These are phyloP conservation scores for Betula pendula DNA, from an alignment of 306 rosid genomes.

Conservation along the genomic window DNA sequence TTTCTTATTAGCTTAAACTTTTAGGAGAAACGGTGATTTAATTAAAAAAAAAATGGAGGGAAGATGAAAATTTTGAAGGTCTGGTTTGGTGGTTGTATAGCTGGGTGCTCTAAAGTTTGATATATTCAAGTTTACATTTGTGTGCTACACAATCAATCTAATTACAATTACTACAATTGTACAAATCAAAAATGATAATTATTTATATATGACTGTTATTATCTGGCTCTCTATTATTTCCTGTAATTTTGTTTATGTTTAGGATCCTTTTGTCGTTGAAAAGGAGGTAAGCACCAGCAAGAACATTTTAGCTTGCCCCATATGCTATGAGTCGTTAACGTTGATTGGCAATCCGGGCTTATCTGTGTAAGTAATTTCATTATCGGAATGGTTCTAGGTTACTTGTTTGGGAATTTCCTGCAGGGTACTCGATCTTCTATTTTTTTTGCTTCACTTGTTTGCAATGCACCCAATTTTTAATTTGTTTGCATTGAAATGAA, in stretches of 20 bases:
- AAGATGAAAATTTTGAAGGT: background rate
- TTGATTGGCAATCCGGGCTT: conserved; percentile 38
- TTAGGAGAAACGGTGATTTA: too few relatives aligned
- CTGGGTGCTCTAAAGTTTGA: background rate
- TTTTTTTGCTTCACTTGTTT: background rate
- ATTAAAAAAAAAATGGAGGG: background rate
- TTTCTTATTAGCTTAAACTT: too few relatives aligned
- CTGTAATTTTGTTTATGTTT: conserved; percentile 5
- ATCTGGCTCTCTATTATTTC: background rate
- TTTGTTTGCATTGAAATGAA: conserved; percentile 22
- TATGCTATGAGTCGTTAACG: conserved; percentile 59
- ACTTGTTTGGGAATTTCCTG: background rate
- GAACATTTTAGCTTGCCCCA: conserved; percentile 76
- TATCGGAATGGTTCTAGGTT: background rate
- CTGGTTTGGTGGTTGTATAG: background rate
- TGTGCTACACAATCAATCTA: background rate
- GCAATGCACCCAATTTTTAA: background rate
- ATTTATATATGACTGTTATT: background rate
- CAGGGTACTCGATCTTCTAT: background rate
- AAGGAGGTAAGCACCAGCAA: conserved; percentile 34
- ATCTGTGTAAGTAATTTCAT: conserved; percentile 50
- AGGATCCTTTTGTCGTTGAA: conserved; percentile 51
- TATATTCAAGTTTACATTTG: background rate
- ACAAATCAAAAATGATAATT: background rate
- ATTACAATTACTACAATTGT: background rate